phyloP scores from a whole-genome alignment of 345 rosid species.

The Salix suchowensis region DNA sequence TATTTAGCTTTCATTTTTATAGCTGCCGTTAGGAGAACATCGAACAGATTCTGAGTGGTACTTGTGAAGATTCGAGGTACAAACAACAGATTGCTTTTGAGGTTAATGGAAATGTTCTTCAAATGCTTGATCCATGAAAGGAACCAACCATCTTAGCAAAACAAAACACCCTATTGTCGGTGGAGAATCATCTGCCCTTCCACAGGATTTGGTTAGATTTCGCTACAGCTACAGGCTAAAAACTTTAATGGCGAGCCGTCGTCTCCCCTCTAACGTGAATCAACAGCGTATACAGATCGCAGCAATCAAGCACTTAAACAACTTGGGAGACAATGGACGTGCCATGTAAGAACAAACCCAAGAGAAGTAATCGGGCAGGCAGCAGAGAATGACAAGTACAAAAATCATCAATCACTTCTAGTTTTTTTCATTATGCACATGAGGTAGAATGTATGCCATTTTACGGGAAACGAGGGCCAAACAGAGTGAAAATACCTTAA shows the following conservation, averaged over 20 bases:
- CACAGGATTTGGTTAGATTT: background rate
- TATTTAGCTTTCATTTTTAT: too few species aligned
- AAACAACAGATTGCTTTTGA: background rate
- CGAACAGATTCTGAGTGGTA: too few species aligned
- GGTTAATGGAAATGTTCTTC: background rate
- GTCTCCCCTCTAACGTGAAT: background rate
- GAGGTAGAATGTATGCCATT: conserved; percentile 4
- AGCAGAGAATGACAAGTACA: background rate
- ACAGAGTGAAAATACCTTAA: conserved; percentile 7
- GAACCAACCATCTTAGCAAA: background rate
- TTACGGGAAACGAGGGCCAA: background rate
- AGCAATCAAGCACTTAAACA: background rate
- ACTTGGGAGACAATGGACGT: background rate
- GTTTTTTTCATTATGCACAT: background rate
- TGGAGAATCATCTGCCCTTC: background rate
- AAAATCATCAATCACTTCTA: background rate
- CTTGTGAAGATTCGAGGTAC: too few species aligned
- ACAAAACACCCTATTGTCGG: background rate
- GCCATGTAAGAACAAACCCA: background rate
- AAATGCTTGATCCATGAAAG: background rate
- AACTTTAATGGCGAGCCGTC: background rate
- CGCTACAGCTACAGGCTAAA: too few species aligned
- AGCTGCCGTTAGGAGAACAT: too few species aligned
- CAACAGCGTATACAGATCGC: background rate
- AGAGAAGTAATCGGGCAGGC: background rate